phyloP scores from a whole-genome alignment of 768 basidiomycete species.

The Pholiota conissans region DNA sequence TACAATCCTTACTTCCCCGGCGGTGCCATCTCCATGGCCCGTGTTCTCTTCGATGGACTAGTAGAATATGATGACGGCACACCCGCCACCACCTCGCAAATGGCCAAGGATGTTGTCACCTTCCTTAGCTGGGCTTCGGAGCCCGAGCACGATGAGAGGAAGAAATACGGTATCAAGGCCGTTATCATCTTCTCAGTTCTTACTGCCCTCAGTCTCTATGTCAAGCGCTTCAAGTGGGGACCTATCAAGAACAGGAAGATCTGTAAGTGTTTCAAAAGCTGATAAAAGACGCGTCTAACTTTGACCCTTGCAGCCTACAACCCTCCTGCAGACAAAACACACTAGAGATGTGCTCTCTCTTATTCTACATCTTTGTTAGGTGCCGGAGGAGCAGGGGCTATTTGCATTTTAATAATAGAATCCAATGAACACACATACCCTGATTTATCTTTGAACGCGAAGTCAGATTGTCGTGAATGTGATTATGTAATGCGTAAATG shows the following conservation, averaged over 20 bases:
- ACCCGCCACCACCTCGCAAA: slow-evolving; percentile 94
- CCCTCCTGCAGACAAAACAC: slow-evolving; percentile 42
- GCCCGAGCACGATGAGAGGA: slow-evolving; percentile 96
- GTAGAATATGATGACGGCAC: slow-evolving; percentile 99
- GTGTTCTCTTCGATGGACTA: slow-evolving; percentile 91
- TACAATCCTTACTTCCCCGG: slow-evolving; percentile 99
- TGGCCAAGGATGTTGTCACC: slow-evolving; percentile 98
- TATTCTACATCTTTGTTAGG: slow-evolving; percentile 25
- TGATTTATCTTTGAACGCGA: neutral
- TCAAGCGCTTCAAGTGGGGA: slow-evolving; percentile 96
- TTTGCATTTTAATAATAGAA: slow-evolving; percentile 24
- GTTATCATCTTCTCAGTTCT: slow-evolving; percentile 90
- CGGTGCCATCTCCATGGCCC: slow-evolving; percentile 98
- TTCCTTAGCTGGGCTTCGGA: slow-evolving; percentile 98
- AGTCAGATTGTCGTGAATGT: neutral
- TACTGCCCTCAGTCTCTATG: slow-evolving; percentile 77
- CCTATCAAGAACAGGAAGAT: slow-evolving; percentile 94
- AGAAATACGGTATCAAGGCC: slow-evolving; percentile 95
- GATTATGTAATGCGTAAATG: slow-evolving; percentile 2
- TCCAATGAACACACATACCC: slow-evolving; percentile 16
- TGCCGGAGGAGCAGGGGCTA: slow-evolving; percentile 18
- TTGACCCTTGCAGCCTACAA: slow-evolving; percentile 48
- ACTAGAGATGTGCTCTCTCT: slow-evolving; percentile 39
- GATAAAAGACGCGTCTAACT: neutral
- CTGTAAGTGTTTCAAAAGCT: slow-evolving; percentile 44